Evolutionary conservation across 768 basidiomycete genomes (phyloP), one percentile per base, ranked within the genome.

Genomic region (Podaxis sp.): DNA sequence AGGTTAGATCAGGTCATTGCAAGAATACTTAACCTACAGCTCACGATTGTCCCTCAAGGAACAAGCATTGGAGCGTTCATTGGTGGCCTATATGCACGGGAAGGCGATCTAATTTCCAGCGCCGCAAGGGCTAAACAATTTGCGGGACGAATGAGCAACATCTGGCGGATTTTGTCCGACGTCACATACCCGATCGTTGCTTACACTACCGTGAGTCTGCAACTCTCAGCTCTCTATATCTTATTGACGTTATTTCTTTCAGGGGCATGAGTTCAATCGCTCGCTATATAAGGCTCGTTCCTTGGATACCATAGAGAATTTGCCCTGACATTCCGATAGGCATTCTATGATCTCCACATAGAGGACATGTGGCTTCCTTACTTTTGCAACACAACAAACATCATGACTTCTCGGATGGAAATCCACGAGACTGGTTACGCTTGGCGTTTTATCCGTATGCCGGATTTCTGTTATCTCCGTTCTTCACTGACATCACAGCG

Each of bases 301-400:
- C 15, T 38, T 42, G 17, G 17, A 3, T 42, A 22, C n/a, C 48
- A 38, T 42, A 24, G 19, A 13, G 8, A 38, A 22, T 46, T 19
- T 42, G 19, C 44, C 24, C 67, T 66, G 36, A 66, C 30, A 13
- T 30, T 46, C 49, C 52, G 52, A 17, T 69, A 93, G 85, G 87
- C 92, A 17, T 96, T 97, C 73, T 96, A 95, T 68, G 94, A 93
- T 73, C 85, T 95, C 46, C 95, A 98, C 68, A 94, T 94, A 44
- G 92, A 95, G 75, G 96, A 97, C 75, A 96, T 97, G 92, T 99
- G 96, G 97, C 80, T 99, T 5, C 97, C 96, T 3, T 98, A 87
- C 78, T 99, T 96, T 76, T 97, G 95, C 76, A 99, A 99, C 69
- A 93, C 96, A 2, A 96, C 97, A 19, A 98, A 98, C 69, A 97